Conservation (phyloP, 768 basidiomycete species). For the Galerina sulciceps region DNA sequence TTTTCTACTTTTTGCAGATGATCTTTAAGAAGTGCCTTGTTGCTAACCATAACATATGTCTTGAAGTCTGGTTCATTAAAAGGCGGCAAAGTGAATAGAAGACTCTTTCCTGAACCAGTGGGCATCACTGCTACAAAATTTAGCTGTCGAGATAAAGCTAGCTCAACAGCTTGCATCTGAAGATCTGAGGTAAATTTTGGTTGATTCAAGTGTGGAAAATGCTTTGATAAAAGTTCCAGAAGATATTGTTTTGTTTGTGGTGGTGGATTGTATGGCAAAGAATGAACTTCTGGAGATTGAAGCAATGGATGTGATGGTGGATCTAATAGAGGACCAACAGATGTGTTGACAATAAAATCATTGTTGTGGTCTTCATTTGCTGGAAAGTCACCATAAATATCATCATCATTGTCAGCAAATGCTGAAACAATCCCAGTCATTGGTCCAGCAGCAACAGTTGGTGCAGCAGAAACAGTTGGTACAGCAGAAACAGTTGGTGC, state of each 20-base stretch:
- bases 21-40: conserved; percentile 17
- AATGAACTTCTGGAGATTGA: background rate
- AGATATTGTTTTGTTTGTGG: background rate
- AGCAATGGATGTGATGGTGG: background rate
- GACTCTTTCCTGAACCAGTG: conserved; percentile 28
- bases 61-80: conserved; percentile 3
- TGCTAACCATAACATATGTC: conserved; percentile 21
- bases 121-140: conserved; percentile 25
- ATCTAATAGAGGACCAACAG: too few species aligned
- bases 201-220: background rate
- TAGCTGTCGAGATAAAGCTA: conserved; percentile 3
- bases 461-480: too few species aligned
- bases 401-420: background rate
- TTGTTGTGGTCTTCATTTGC: too few species aligned
- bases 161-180: conserved; percentile 14
- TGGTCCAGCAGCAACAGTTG: too few species aligned
- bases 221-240: background rate
- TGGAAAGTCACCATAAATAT: background rate
- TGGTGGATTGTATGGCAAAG: background rate
- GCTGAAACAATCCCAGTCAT: too few species aligned
- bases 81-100: conserved; percentile 18
- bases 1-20: conserved; percentile 1
- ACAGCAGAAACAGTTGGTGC: too few species aligned
- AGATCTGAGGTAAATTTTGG: conserved; percentile 11
- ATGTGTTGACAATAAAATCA: too few species aligned